Conservation (phyloP, 2,329 filamentous ascomycete species). For the Paraphoma chrysanthemicola region DNA sequence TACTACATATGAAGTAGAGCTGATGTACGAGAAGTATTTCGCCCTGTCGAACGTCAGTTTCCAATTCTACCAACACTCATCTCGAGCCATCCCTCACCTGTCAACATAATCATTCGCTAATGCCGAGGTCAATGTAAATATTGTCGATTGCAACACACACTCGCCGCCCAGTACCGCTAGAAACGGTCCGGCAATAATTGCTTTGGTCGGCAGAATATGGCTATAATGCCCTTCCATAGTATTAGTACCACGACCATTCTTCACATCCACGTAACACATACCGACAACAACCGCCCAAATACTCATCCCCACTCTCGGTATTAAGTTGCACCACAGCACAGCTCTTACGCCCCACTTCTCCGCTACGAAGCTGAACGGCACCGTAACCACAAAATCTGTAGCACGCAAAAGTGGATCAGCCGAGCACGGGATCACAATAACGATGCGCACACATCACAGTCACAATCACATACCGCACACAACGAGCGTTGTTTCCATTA, state of each 20-base stretch:
- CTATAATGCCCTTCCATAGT: slow-evolving; percentile 29
- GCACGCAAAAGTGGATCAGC: slow-evolving; percentile 5
- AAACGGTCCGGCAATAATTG: slow-evolving; percentile 41
- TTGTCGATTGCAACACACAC: slow-evolving; percentile 45
- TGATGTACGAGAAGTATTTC: slow-evolving; percentile 46
- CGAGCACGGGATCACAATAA: slow-evolving; percentile 1
- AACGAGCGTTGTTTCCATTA: slow-evolving; percentile 47
- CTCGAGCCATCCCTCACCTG: slow-evolving; percentile 21
- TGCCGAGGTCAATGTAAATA: slow-evolving; percentile 43
- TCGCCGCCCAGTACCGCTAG: slow-evolving; percentile 43
- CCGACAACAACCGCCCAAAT: slow-evolving; percentile 41
- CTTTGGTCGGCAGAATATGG: slow-evolving; percentile 34
- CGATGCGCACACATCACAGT: neutral
- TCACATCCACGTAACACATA: slow-evolving; percentile 18
- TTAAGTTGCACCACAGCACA: slow-evolving; percentile 42
- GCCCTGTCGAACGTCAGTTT: slow-evolving; percentile 26
- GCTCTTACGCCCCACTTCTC: slow-evolving; percentile 35
- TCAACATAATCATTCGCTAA: slow-evolving; percentile 42
- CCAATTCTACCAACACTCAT: neutral
- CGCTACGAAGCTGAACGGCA: slow-evolving; percentile 45
- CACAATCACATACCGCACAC: slow-evolving; percentile 38
- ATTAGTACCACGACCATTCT: neutral
- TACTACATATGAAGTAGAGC: slow-evolving; percentile 43
- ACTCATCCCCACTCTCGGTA: slow-evolving; percentile 38
- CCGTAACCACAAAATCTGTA: slow-evolving; percentile 43